Evolutionary conservation across 176 grass and related monocot genomes (phyloP).

Genomic region (Luzula sylvatica): DNA sequence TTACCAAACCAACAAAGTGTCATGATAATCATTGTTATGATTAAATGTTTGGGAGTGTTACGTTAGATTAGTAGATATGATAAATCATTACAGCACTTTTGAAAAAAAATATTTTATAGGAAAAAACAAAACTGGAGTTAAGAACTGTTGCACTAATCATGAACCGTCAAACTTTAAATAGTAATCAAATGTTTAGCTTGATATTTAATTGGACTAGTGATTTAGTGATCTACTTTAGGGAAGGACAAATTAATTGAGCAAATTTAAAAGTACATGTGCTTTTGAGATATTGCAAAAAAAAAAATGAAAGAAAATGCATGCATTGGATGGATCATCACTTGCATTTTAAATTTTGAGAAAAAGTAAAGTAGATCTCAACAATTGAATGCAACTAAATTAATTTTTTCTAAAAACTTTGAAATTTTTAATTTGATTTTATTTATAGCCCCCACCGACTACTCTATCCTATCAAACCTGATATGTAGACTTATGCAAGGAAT

Average conservation of each 20-base stretch:
- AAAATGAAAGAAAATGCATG: too few relatives aligned
- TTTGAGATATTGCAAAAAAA: neutral
- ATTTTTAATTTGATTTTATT: slow-evolving; percentile 1
- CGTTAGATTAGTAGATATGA: too few relatives aligned
- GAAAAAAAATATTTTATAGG: too few relatives aligned
- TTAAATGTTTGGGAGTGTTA: too few relatives aligned
- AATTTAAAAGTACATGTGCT: slow-evolving; percentile 17
- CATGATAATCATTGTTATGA: too few relatives aligned
- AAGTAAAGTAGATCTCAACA: slow-evolving; percentile 16
- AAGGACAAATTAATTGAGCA: neutral
- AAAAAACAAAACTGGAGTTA: too few relatives aligned
- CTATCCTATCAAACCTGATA: slow-evolving; percentile 20
- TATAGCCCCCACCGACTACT: slow-evolving; percentile 12
- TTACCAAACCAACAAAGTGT: too few relatives aligned
- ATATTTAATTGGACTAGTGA: too few relatives aligned
- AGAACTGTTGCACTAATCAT: too few relatives aligned
- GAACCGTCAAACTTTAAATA: too few relatives aligned
- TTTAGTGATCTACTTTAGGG: neutral
- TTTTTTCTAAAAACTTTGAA: neutral
- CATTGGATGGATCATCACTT: neutral
- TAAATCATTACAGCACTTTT: too few relatives aligned
- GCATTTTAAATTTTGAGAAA: neutral
- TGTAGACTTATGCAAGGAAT: slow-evolving; percentile 10
- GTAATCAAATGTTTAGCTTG: too few relatives aligned
- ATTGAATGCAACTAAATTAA: slow-evolving; percentile 13